Evolutionary conservation across 768 basidiomycete species (phyloP), one percentile per base, ranked within the genome.

Genomic region (Collybia nuda): DNA sequence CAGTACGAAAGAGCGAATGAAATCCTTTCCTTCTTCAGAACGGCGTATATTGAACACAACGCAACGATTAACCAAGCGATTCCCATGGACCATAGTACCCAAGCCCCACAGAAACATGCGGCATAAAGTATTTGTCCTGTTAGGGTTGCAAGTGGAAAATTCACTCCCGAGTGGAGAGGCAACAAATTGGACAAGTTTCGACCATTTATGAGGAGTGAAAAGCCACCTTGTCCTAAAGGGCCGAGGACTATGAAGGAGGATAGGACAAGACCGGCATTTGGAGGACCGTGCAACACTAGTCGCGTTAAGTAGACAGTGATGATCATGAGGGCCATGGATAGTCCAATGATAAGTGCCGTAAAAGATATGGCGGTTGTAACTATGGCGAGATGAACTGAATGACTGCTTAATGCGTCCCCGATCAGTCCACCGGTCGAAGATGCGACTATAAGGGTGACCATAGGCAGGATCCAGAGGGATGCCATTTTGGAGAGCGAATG

Each of bases 381-480:
- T 15, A 77, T 62, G 0, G 79, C 79, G 48, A 68, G 61, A 3
- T 65, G 44, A 2, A 64, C 57, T 19, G 75, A 72, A 48, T 67
- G 60, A 2, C 64, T 40, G 2, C 65, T 44, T 5, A 87, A 62
- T 6, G 76, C 67, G 0, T 62, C 56, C 2, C 77, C 77, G 21
- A 87, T 59, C 46, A 78, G 64, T 1, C 73, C 79, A 1, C 85
- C 84, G 0, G 78, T 70, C 2, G 84, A 80, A 0, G 82, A 76
- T 1, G 75, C 77, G 59, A 88, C 85, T 40, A 86, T 72, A 18
- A 80, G 70, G 0, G 84, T 71, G 15, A 86, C 78, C 17, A 83
- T 72, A 0, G 86, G 86, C 21, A 87, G 76, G 17, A 86, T 66
- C 84, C 84, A 86, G 0, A 76, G 53, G n/a, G 77, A 64, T 0